Evolutionary conservation across 2,329 filamentous ascomycete species (phyloP).

Genomic region (Zalaria sp.): DNA sequence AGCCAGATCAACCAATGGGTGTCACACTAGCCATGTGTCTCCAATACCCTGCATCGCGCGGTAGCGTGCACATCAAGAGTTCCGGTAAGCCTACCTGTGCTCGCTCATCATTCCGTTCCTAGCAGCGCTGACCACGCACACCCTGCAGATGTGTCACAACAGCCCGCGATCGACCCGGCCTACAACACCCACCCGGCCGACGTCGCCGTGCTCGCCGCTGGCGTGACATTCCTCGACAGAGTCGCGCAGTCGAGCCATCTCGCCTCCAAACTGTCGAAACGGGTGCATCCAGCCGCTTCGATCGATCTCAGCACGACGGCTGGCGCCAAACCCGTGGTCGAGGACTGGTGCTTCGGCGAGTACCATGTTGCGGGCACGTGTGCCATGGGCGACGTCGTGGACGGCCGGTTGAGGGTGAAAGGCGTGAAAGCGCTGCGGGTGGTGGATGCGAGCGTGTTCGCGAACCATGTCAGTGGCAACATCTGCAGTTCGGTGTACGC

Average conservation of each 20-base stretch:
- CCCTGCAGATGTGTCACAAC: neutral
- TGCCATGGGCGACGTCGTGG: conserved; percentile 29
- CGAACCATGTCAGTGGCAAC: conserved; percentile 16
- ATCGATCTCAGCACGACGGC: conserved; percentile 11
- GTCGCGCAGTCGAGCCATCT: conserved; percentile 30
- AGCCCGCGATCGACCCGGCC: conserved; percentile 10
- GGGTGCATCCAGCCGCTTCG: conserved; percentile 17
- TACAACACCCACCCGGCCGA: conserved; percentile 11
- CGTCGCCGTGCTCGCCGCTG: conserved; percentile 12
- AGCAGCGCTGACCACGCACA: neutral
- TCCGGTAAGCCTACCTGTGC: conserved; percentile 4
- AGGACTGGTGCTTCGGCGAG: conserved; percentile 13
- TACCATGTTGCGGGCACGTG: conserved; percentile 29
- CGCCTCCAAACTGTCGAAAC: conserved; percentile 22
- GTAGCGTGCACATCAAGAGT: conserved; percentile 18
- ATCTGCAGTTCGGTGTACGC: conserved; percentile 16
- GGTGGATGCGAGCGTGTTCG: conserved; percentile 21
- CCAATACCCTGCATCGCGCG: conserved; percentile 17
- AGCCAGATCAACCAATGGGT: conserved; percentile 9
- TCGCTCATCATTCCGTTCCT: too few relatives aligned
- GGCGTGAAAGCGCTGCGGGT: conserved; percentile 22
- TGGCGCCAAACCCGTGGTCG: conserved; percentile 13
- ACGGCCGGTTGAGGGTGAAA: conserved; percentile 21
- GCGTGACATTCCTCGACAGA: conserved; percentile 23
- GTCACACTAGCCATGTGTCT: conserved; percentile 15